Evolutionary conservation across 2,329 filamentous ascomycete species (phyloP), one percentile per base, ranked within the genome.

Genomic region (Chrysosporium keratinophilum): DNA sequence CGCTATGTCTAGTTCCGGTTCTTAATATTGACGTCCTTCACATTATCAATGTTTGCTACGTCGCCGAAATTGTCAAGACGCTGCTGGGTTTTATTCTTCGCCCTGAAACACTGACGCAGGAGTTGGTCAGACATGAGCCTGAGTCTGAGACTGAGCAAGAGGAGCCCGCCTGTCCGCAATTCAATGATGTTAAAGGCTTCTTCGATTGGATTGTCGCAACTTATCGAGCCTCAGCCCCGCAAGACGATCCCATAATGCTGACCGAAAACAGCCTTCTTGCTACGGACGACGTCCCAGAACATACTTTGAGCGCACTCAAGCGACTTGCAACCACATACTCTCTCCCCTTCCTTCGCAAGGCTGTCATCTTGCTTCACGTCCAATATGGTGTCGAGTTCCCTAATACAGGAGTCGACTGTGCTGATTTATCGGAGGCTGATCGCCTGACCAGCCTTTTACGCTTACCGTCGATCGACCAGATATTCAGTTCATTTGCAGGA

Each of bases 381-480:
- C 85, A 88, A 61, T 89, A 87, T 64, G 91, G 91, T 15, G 82
- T 97, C 49, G 87, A 95, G 60, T 90, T 97, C 63, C 86, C 86
- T 42, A 83, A 78, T 63, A 79, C 85, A 55, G 74, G 83, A 33
- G n/a, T 48, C 10, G 59, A 61, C n/a, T 50, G 43, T 31, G 54
- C 33, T 7, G 50, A 57, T 23, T 78, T 83, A 50, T 79, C 88
- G 49, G 93, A 98, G 69, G 78, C 96, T 9, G 82, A 88, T 49
- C 85, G 94, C 5, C 78, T 98, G 2, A 86, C 85, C 0, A 82
- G 85, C 60, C 77, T 82, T 1, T 77, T 98, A 19, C 80, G 82
- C 31, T 69, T 98, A 9, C 90, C 89, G 1, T 79, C 81, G 0
- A 82, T 97, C 52, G 82, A 89, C 60, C 83, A 90, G 54, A 83